Conservation (phyloP, 2,329 filamentous ascomycete genomes). For the Talaromyces atroroseus region DNA sequence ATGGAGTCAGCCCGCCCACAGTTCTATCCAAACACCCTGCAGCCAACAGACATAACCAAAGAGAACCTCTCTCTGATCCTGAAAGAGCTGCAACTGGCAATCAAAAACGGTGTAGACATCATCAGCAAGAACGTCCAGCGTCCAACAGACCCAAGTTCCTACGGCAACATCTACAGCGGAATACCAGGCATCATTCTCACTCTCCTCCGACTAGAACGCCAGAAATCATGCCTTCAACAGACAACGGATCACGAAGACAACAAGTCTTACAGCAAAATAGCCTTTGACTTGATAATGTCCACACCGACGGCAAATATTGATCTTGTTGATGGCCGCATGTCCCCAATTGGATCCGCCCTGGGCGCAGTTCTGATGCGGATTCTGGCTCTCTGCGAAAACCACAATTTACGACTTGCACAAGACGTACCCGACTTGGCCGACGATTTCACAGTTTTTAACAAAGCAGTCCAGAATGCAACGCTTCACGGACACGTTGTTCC, state of each 20-base stretch:
- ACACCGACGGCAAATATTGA: slow-evolving; percentile 20
- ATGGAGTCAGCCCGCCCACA: slow-evolving; percentile 17
- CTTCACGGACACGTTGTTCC: slow-evolving; percentile 23
- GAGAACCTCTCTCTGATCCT: slow-evolving; percentile 19
- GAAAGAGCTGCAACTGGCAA: slow-evolving; percentile 25
- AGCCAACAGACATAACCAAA: slow-evolving; percentile 18
- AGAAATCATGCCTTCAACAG: slow-evolving; percentile 23
- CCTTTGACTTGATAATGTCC: slow-evolving; percentile 24
- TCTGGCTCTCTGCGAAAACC: slow-evolving; percentile 17
- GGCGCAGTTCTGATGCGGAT: slow-evolving; percentile 22
- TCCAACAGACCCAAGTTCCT: slow-evolving; percentile 20
- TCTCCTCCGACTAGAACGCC: slow-evolving; percentile 35
- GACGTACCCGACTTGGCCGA: slow-evolving; percentile 13
- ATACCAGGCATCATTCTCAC: slow-evolving; percentile 32
- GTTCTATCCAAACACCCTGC: slow-evolving; percentile 25
- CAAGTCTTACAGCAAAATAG: slow-evolving; percentile 20
- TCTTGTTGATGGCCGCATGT: slow-evolving; percentile 25
- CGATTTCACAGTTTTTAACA: slow-evolving; percentile 25
- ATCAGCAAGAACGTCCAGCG: slow-evolving; percentile 22
- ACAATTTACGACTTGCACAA: slow-evolving; percentile 3
- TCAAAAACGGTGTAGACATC: slow-evolving; percentile 23
- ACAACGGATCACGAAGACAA: neutral
- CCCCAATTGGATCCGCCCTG: slow-evolving; percentile 29
- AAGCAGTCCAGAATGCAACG: slow-evolving; percentile 26
- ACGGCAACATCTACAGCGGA: slow-evolving; percentile 28